phyloP scores from a whole-genome alignment of 768 basidiomycete genomes.

The Strobilomyces echinocephalus region DNA sequence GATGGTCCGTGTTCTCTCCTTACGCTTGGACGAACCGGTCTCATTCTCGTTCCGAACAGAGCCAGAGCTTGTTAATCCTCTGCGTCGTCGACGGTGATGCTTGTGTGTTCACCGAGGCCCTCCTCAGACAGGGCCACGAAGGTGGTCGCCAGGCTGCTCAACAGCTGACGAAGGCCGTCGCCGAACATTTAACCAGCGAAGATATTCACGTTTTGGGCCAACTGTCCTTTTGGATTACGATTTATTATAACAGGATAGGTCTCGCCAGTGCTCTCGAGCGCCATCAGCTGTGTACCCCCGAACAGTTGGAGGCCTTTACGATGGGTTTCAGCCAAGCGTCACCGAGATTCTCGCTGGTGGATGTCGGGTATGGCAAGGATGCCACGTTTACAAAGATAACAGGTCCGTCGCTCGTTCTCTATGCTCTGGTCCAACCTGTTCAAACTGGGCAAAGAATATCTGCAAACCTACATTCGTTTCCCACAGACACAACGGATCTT shows the following conservation, averaged over 20 bases:
- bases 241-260: conserved; percentile 64
- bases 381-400: conserved; percentile 63
- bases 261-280: conserved; percentile 47
- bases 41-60: conserved; percentile 34
- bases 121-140: conserved; percentile 57
- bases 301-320: conserved; percentile 68
- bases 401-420: conserved; percentile 38
- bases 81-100: conserved; percentile 73
- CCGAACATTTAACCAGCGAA: conserved; percentile 61
- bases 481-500: conserved; percentile 73
- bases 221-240: conserved; percentile 70
- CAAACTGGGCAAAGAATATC: conserved; percentile 46
- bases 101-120: conserved; percentile 56
- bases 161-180: conserved; percentile 62
- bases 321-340: conserved; percentile 71
- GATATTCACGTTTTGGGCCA: conserved; percentile 57
- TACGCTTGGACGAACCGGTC: neutral
- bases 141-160: conserved; percentile 62
- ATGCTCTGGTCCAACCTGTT: neutral
- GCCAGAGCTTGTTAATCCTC: conserved; percentile 63
- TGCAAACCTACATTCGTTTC: conserved; percentile 65
- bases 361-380: conserved; percentile 63
- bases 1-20: conserved; percentile 27
- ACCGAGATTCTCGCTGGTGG: conserved; percentile 64
- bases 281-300: conserved; percentile 53